Conservation (phyloP, 1,139 yeast genomes). For the Waltiozyma sp. region DNA sequence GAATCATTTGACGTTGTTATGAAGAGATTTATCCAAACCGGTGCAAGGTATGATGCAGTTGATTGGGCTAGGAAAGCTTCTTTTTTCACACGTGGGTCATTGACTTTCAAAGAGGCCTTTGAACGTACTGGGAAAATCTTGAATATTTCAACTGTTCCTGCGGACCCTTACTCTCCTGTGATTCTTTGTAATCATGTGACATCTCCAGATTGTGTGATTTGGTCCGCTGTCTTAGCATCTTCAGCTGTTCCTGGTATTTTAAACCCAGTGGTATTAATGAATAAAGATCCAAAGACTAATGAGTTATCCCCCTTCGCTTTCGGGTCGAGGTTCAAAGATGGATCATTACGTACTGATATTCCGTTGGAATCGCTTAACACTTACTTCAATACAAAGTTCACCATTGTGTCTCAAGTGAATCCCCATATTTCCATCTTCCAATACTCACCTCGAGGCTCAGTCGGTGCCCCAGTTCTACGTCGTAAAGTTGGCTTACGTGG, state of each 20-base stretch:
- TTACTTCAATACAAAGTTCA: conserved; percentile 68
- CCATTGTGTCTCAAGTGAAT: conserved; percentile 73
- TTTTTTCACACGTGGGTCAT: conserved; percentile 65
- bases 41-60: conserved; percentile 68
- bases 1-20: conserved; percentile 53
- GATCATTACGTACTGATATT: conserved; percentile 49
- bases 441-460: conserved; percentile 72
- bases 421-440: conserved; percentile 73
- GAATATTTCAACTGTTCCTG: conserved; percentile 70
- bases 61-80: conserved; percentile 62
- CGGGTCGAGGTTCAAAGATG: conserved; percentile 68
- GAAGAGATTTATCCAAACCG: conserved; percentile 61
- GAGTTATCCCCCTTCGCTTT: conserved; percentile 56
- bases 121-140: conserved; percentile 58
- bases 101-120: conserved; percentile 62
- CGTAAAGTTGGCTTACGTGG: conserved; percentile 59
- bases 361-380: conserved; percentile 61
- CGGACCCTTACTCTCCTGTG: conserved; percentile 75
- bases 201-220: conserved; percentile 72
- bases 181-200: conserved; percentile 69
- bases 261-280: conserved; percentile 73
- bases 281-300: conserved; percentile 37
- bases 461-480: conserved; percentile 68
- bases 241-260: conserved; percentile 82
- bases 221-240: conserved; percentile 70